Conservation (phyloP, 2,329 filamentous ascomycete species). For the Byssochlamys sp. region DNA sequence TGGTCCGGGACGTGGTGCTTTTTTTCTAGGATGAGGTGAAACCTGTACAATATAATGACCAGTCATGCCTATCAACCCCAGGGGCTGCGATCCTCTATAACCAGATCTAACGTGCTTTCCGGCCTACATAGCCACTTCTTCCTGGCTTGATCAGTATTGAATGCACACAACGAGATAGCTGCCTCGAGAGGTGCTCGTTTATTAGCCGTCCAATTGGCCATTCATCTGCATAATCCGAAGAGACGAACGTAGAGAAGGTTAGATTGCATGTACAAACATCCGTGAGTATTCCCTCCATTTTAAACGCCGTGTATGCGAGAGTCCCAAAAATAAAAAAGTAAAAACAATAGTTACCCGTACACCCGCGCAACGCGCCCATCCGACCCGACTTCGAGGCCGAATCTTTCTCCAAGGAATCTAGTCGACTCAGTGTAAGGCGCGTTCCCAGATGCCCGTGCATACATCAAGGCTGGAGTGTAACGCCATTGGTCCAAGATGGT, state of each 20-base stretch:
- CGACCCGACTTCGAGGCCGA: conserved; percentile 27
- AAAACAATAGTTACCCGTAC: conserved; percentile 7
- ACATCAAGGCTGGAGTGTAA: conserved; percentile 15
- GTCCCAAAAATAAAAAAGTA: background rate
- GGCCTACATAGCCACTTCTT: background rate
- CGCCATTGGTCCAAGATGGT: conserved; percentile 33
- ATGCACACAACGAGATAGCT: background rate
- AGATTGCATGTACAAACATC: background rate
- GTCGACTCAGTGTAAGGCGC: conserved; percentile 26
- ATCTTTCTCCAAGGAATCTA: conserved; percentile 27
- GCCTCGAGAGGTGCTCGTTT: background rate
- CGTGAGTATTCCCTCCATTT: background rate
- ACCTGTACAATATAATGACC: conserved; percentile 1
- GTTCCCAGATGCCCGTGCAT: conserved; percentile 15
- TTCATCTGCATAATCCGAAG: background rate
- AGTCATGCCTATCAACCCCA: background rate
- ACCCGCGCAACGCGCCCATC: conserved; percentile 26
- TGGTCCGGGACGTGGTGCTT: background rate
- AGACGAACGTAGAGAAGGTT: background rate
- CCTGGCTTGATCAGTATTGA: background rate
- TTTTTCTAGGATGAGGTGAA: background rate
- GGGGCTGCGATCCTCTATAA: background rate
- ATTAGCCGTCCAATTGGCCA: background rate
- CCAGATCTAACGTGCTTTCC: background rate
- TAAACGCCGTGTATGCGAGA: background rate